Evolutionary conservation across 1,284 basidiomycete genomes (phyloP), one percentile per base, ranked within the genome.

Genomic region (Rhodotorula glutinis): DNA sequence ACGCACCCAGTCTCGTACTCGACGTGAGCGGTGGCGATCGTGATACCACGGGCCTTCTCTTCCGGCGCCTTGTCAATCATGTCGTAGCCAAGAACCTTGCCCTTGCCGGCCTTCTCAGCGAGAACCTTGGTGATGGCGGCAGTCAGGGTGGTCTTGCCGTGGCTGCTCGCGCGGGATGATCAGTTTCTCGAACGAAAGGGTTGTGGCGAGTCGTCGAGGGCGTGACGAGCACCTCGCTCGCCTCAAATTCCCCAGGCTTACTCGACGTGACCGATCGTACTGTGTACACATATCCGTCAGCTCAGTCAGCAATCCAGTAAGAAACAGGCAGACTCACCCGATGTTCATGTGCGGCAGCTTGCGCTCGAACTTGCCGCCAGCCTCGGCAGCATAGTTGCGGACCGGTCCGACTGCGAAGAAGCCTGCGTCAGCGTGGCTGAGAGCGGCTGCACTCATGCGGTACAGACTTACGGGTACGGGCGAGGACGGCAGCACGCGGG

Each of bases 11-110:
- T 96, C 83, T 98, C 93, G 81, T 99, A 99, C 81, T 99, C 96
- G 80, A 99, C 93, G 80, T 99, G 96, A 60, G 84, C 83, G 51
- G 84, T 84, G 63, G 82, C 81, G 79, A 99, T 99, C 74, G 96
- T 99, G 81, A 99, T 98, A 83, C 96, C 96, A 81, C 96, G 91
- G 66, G 95, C 95, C 82, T 94, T 96, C 83, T 99, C 96, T 81
- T 99, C 96, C 16, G 96, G 96, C n/a, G 96, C 96, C 84, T 93
- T 97, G 88, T 99, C 96, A 78, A 99, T 99, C 81, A 93, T 88
- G 63, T 86, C 86, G 82, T 99, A 99, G 85, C 95, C 95, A 74
- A 96, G 90, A 81, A 99, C 98, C 80, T 89, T 92, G 73, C 92
- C 94, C 63, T 79, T 80, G 62, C 88, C 90, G 74, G 89, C 88